Percentiles rank a stretch among this genome's conserved stretches.
Conservation (phyloP, 2,329 filamentous ascomycete genomes). For the Ascochyta viciae-villosae region DNA sequence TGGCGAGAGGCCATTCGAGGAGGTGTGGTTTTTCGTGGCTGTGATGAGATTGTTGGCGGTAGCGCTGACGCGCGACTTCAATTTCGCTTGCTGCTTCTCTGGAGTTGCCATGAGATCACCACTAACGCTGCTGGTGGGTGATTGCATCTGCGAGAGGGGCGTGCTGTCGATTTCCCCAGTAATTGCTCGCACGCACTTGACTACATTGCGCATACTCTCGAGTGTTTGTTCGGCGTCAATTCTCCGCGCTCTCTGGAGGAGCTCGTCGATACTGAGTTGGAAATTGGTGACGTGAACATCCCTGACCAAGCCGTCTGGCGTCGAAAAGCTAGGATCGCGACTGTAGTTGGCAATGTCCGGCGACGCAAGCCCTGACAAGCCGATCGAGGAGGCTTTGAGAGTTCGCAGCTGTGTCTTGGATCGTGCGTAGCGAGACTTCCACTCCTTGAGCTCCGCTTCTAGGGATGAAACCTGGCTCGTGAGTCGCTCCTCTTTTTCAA, state of each 20-base stretch:
- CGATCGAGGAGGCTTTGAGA: slow-evolving; percentile 80
- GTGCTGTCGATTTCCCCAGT: slow-evolving; percentile 76
- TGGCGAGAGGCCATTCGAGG: slow-evolving; percentile 82
- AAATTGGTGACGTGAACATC: slow-evolving; percentile 95
- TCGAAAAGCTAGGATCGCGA: slow-evolving; percentile 71
- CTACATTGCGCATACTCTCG: slow-evolving; percentile 85
- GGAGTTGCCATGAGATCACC: slow-evolving; percentile 39
- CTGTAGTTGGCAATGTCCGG: slow-evolving; percentile 70
- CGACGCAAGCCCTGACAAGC: slow-evolving; percentile 66
- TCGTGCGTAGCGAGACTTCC: slow-evolving; percentile 88
- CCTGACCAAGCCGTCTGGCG: slow-evolving; percentile 79
- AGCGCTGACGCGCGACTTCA: slow-evolving; percentile 84
- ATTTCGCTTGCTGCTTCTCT: slow-evolving; percentile 66
- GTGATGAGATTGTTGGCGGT: slow-evolving; percentile 97
- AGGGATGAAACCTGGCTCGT: slow-evolving; percentile 76
- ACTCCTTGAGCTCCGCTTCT: slow-evolving; percentile 84
- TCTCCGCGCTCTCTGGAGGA: slow-evolving; percentile 77
- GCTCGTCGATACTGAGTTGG: slow-evolving; percentile 91
- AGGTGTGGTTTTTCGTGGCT: slow-evolving; percentile 88
- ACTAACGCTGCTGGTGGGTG: slow-evolving; percentile 45
- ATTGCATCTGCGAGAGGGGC: slow-evolving; percentile 50
- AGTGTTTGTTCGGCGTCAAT: slow-evolving; percentile 78
- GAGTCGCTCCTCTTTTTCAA: slow-evolving; percentile 82
- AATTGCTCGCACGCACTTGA: slow-evolving; percentile 82
- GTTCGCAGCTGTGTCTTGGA: slow-evolving; percentile 86